Evolutionary conservation across 148 eudicot species (phyloP).

Genomic region (Fagopyrum tataricum): DNA sequence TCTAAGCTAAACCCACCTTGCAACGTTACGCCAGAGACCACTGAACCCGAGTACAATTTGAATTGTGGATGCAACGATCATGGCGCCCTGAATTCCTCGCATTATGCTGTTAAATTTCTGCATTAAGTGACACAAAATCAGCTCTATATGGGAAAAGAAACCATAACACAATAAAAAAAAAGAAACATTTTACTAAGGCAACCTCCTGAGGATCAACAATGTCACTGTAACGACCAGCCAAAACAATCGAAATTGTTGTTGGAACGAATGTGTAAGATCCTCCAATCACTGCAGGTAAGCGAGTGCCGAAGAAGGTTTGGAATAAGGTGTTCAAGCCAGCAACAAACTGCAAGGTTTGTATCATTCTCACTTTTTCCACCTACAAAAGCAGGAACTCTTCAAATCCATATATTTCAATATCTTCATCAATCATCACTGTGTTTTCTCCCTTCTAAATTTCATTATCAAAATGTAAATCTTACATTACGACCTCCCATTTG

Average conservation of each 20-base stretch:
- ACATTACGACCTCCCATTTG: conserved; percentile 94
- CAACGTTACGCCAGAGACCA: conserved; percentile 85
- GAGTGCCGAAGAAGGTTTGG: conserved; percentile 68
- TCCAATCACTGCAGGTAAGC: conserved; percentile 86
- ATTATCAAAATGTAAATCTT: conserved; percentile 14
- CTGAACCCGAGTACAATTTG: conserved; percentile 90
- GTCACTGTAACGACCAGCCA: conserved; percentile 66
- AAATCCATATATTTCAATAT: neutral
- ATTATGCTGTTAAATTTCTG: conserved; percentile 72
- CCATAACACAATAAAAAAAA: neutral
- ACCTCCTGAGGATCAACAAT: conserved; percentile 69
- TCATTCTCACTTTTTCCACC: conserved; percentile 74
- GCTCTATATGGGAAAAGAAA: conserved; percentile 9
- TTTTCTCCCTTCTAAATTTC: neutral
- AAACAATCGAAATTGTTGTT: conserved; percentile 64
- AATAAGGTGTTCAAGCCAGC: conserved; percentile 70
- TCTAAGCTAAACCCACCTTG: conserved; percentile 34
- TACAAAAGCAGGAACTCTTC: conserved; percentile 14
- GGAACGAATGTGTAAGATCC: conserved; percentile 78
- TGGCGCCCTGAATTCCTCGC: conserved; percentile 86
- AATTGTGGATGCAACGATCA: conserved; percentile 76
- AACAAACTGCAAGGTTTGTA: conserved; percentile 81
- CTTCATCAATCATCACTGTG: too few species aligned
- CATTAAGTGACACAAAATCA: conserved; percentile 2
- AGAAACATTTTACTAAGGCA: neutral